Base-by-base conservation (phyloP, 164 flowering plant species). In the Platanus orientalis region DNA sequence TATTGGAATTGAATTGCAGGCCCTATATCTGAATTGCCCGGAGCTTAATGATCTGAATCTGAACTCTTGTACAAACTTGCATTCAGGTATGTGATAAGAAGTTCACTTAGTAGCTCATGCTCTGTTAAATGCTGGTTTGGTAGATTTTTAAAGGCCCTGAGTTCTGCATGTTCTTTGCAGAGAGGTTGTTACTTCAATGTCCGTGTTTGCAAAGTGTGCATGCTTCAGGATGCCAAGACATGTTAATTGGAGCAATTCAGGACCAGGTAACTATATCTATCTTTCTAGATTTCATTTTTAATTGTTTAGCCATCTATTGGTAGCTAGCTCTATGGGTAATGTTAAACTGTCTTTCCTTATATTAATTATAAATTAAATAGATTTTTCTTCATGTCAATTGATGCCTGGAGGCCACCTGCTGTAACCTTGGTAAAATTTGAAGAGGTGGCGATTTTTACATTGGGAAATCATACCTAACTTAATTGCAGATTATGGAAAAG, bases 21-120 rank as follows among this genome's bases (percentile, higher is more conserved):
- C 94, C 50, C 70, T 95, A 44, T 90, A 77, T 73, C 71, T 95
- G 30, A 90, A 83, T 78, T 92, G 99, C 54, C 98, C 97, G 4
- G 77, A 80, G 71, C 95, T 92, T 42, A 74, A 62, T 57, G 99
- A 92, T 53, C 79, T 95, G 70, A 95, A 92, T 77, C 76, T 95
- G 28, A 95, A 78, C 69, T 84, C 85, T 7, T 95, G 99, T 68
- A 69, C 60, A 29, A 95, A 95, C 74, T 79, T 95, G 78, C 84
- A 84, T 69, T 95, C 98, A 66, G 99, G 99, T 95, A 73, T 45
- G 54, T 51, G 7, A 26, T 40, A 27, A 44, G 21, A n/a, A 61
- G 23, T 34, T 39, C 52, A 13, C 17, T 3, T 30, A 29, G 1
- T 52, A 45, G 12, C 29, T 61, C 16, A 7, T 53, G 19, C 29